These are phyloP conservation scores for Boletus smithii DNA, from an alignment of 1,284 basidiomycete species.

Conservation along the genomic window DNA sequence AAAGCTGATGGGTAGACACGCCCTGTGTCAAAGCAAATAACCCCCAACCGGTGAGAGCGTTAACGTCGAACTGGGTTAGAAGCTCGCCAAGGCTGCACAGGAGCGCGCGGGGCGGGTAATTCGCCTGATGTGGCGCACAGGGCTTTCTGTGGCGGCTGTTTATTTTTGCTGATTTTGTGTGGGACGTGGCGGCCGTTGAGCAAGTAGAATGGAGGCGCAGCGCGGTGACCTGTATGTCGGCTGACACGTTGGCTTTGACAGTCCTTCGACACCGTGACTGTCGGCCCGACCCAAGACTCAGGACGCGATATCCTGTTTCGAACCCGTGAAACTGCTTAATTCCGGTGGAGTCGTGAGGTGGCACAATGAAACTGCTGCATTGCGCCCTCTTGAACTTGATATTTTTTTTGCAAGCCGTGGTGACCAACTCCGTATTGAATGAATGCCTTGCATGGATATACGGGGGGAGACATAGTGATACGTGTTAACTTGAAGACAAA, in stretches of 20 bases:
- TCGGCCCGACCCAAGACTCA: background rate
- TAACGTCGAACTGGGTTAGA: background rate
- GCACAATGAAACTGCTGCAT: background rate
- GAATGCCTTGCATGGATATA: too few relatives aligned
- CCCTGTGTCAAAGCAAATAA: background rate
- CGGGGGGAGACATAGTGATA: background rate
- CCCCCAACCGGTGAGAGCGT: background rate
- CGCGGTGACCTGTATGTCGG: background rate
- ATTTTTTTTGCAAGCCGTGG: too few relatives aligned
- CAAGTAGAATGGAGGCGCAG: background rate
- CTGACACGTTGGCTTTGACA: background rate
- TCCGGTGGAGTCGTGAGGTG: too few relatives aligned
- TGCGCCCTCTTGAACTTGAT: too few relatives aligned
- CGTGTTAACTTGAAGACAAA: background rate
- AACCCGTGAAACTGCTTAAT: too few relatives aligned
- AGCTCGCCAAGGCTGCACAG: background rate
- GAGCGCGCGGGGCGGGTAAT: background rate
- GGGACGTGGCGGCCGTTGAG: background rate
- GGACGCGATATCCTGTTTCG: background rate
- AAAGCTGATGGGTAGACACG: background rate
- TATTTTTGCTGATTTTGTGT: background rate
- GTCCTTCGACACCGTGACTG: background rate
- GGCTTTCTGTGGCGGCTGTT: background rate
- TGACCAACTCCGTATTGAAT: too few relatives aligned
- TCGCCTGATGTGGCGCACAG: constrained; percentile 8